These are phyloP conservation scores for Coniochaeta sp. DNA, from an alignment of 2,329 filamentous ascomycete genomes.

Conservation along the genomic window DNA sequence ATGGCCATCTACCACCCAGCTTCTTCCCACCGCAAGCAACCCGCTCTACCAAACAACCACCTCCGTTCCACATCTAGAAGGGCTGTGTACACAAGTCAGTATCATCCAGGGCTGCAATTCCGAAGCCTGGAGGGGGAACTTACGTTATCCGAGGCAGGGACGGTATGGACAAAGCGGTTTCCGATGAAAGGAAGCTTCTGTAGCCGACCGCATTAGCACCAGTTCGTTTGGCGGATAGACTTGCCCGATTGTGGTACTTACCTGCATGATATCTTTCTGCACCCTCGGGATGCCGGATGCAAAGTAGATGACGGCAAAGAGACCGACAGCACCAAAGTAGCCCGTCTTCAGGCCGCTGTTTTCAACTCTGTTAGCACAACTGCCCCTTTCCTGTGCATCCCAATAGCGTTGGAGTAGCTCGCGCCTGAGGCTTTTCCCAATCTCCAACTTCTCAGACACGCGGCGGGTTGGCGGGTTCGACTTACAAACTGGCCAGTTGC, in stretches of 20 bases:
- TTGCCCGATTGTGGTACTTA: slow-evolving; percentile 20
- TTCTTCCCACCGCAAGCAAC: not conserved
- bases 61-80: not conserved
- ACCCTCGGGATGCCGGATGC: slow-evolving; percentile 56
- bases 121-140: slow-evolving; percentile 23
- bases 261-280: slow-evolving; percentile 51
- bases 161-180: slow-evolving; percentile 42
- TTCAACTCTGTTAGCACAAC: slow-evolving; percentile 10
- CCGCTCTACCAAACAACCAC: not conserved
- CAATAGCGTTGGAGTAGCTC: too few species aligned
- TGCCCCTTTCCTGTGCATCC: not conserved
- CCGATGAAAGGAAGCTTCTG: slow-evolving; percentile 51
- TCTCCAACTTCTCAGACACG: too few species aligned
- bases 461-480: slow-evolving; percentile 8
- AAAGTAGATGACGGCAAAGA: slow-evolving; percentile 52
- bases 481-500: slow-evolving; percentile 45
- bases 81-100: not conserved
- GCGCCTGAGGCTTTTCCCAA: not conserved
- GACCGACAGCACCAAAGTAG: slow-evolving; percentile 50
- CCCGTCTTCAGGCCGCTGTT: slow-evolving; percentile 44
- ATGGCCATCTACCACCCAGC: not conserved
- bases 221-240: not conserved
- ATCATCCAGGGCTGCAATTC: too few species aligned
- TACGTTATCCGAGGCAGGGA: slow-evolving; percentile 57
- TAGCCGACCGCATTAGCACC: slow-evolving; percentile 16